Conservation (phyloP, 257 asterid genomes). For the Penstemon barbatus region DNA sequence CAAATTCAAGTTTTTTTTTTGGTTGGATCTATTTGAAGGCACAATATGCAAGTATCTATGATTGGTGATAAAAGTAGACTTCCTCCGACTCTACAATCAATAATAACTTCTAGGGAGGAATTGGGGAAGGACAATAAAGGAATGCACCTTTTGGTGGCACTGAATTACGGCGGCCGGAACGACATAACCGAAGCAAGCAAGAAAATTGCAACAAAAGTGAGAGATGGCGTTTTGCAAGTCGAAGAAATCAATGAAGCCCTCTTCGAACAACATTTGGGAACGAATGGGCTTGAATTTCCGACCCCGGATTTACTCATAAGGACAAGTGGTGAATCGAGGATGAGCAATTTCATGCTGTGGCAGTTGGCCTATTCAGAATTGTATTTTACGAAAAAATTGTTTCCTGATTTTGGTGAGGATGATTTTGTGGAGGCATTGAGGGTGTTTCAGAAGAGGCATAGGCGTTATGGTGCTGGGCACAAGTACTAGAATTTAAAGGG, state of each 20-base stretch:
- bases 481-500: too few relatives aligned
- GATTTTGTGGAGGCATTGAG: conserved; percentile 24
- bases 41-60: not conserved
- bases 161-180: conserved; percentile 32
- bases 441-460: conserved; percentile 25
- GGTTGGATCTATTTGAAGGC: not conserved
- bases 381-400: not conserved
- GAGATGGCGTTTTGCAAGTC: not conserved
- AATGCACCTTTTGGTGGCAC: conserved; percentile 19
- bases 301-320: conserved; percentile 27
- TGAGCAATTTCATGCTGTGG: conserved; percentile 28
- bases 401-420: conserved; percentile 23
- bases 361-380: not conserved
- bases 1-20: too few relatives aligned
- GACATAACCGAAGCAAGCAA: conserved; percentile 34
- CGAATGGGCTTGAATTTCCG: not conserved
- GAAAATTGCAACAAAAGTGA: conserved; percentile 31
- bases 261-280: conserved; percentile 23
- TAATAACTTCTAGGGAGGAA: not conserved
- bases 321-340: conserved; percentile 28
- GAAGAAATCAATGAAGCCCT: not conserved
- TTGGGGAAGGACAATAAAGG: conserved; percentile 16
- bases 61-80: conserved; percentile 7
- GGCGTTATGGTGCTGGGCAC: conserved; percentile 4
- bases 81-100: not conserved